Conservation (phyloP, 2,329 filamentous ascomycete genomes). For the Zymoseptoria pseudotritici region DNA sequence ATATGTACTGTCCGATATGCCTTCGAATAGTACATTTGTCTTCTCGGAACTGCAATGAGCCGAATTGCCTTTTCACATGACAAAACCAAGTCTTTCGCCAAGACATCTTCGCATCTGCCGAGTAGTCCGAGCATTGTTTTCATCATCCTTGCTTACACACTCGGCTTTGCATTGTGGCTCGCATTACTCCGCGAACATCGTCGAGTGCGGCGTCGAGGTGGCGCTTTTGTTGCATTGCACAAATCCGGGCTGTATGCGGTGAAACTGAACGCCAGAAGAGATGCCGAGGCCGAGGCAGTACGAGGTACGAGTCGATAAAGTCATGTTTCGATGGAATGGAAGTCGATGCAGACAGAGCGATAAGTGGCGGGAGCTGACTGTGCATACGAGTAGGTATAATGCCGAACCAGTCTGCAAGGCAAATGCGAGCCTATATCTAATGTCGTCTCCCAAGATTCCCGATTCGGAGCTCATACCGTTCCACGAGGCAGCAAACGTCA, state of each 20-base stretch:
- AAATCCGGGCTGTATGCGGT: not conserved
- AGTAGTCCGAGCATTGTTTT: not conserved
- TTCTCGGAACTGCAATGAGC: not conserved
- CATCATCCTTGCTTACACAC: not conserved
- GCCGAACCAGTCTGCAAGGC: too few relatives aligned
- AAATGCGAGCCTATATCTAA: not conserved
- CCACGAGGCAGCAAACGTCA: constrained; percentile 7
- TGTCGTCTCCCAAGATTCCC: not conserved
- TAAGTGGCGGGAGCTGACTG: not conserved
- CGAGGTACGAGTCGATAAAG: not conserved
- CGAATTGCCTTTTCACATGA: not conserved
- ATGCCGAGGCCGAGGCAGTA: not conserved
- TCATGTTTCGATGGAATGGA: not conserved
- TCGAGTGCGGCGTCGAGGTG: not conserved
- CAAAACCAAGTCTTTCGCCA: not conserved
- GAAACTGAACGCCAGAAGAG: not conserved
- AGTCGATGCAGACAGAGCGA: not conserved
- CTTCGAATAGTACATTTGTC: not conserved
- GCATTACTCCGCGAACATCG: not conserved
- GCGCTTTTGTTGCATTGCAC: not conserved
- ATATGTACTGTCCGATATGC: too few relatives aligned
- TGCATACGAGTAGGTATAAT: not conserved
- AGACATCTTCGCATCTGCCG: not conserved
- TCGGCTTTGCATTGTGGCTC: not conserved
- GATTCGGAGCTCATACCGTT: constrained; percentile 7